Percentiles rank a stretch among this genome's conserved stretches.
Evolutionary conservation across 192 early-diverging fungal species (phyloP).

Genomic region (Entomortierella beljakovae): DNA sequence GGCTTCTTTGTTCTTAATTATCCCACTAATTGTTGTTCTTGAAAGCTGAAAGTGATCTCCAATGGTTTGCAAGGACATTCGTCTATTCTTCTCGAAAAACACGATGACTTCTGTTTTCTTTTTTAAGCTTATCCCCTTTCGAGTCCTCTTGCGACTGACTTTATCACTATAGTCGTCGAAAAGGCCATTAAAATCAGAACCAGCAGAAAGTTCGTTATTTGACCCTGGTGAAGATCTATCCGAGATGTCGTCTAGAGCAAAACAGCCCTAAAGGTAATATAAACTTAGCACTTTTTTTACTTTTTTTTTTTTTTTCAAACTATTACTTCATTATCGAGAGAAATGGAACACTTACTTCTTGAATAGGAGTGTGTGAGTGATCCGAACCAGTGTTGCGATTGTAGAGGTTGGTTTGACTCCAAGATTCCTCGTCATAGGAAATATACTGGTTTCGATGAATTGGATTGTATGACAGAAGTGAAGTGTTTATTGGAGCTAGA

Average conservation of each 20-base stretch:
- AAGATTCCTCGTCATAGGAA: background rate
- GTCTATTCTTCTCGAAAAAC: background rate
- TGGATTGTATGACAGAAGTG: no score
- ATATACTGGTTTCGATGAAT: background rate
- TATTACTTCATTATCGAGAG: no score
- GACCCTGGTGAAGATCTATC: background rate
- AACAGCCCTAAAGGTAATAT: no score
- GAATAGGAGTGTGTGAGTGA: no score
- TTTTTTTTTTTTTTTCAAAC: no score
- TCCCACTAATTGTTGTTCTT: background rate
- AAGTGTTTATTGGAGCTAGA: background rate
- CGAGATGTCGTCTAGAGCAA: background rate
- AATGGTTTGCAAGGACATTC: background rate
- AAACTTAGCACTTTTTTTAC: no score
- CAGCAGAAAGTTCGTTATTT: background rate
- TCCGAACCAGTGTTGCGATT: no score
- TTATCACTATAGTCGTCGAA: background rate
- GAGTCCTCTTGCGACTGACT: background rate
- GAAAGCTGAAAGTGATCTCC: background rate
- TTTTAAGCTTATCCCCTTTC: background rate
- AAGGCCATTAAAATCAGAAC: background rate
- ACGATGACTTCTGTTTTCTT: background rate
- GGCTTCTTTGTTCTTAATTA: background rate
- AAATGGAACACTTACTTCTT: no score
- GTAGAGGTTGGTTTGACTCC: background rate